Evolutionary conservation across 352 stramenopile genomes (phyloP).

Genomic region (Poterioochromonas sp.): DNA sequence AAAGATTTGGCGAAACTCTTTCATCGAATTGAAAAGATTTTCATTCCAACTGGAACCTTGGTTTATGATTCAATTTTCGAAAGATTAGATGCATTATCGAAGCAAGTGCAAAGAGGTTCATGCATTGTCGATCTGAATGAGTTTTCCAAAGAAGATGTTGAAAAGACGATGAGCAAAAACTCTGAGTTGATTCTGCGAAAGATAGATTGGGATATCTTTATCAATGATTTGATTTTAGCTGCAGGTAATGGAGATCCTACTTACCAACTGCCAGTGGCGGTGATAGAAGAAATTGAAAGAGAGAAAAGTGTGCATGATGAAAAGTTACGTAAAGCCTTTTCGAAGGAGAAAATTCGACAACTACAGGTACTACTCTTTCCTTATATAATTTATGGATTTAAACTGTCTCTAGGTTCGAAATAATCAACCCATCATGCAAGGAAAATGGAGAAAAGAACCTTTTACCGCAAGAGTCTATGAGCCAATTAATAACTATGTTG

Average conservation of each 20-base stretch:
- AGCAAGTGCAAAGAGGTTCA: background rate
- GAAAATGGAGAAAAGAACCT: conserved; percentile 37
- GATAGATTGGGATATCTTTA: background rate
- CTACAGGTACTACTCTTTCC: background rate
- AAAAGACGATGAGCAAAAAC: background rate
- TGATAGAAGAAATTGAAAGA: background rate
- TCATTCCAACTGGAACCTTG: background rate
- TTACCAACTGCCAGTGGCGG: background rate
- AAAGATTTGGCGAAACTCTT: conserved; percentile 3
- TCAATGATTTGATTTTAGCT: background rate
- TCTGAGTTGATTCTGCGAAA: background rate
- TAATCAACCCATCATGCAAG: background rate
- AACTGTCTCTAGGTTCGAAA: background rate
- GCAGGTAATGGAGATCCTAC: background rate
- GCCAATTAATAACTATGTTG: conserved; percentile 30
- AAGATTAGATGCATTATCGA: background rate
- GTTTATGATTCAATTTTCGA: background rate
- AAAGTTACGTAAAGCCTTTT: background rate
- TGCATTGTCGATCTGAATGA: background rate
- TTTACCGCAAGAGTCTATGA: conserved; percentile 33
- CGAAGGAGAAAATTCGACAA: conserved; percentile 1
- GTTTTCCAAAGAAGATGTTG: background rate
- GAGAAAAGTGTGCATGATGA: background rate
- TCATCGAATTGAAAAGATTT: background rate
- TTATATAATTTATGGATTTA: background rate